Conservation (phyloP, 805 yeast genomes). For the Myxozyma vanderwaltii region DNA sequence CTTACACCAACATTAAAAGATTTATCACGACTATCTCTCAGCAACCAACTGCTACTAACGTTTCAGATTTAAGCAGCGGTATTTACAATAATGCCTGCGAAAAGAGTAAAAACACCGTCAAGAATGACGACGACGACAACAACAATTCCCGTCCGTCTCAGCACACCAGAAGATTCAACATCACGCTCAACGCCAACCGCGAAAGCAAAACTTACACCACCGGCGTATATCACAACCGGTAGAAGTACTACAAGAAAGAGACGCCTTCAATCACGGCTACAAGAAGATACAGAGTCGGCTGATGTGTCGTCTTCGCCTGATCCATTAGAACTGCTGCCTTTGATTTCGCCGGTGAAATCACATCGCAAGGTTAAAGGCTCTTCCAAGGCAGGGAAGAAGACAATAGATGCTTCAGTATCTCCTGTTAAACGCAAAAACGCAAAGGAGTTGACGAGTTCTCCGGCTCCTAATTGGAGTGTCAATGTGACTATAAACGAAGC, state of each 20-base stretch:
- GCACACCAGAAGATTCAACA: slow-evolving; percentile 18
- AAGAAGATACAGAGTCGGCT: not conserved
- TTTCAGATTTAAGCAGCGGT: not conserved
- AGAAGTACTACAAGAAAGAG: slow-evolving; percentile 2
- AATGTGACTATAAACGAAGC: slow-evolving; percentile 21
- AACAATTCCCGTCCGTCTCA: slow-evolving; percentile 9
- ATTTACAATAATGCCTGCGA: not conserved
- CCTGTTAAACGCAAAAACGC: not conserved
- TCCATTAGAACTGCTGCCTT: slow-evolving; percentile 25
- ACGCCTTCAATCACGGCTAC: not conserved
- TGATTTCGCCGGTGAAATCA: slow-evolving; percentile 23
- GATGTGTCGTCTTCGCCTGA: slow-evolving; percentile 26
- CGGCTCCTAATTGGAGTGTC: slow-evolving; percentile 21
- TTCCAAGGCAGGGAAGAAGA: not conserved
- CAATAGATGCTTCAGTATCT: not conserved
- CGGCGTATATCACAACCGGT: not conserved
- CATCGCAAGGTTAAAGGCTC: not conserved
- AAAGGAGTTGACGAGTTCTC: not conserved
- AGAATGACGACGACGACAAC: slow-evolving; percentile 12
- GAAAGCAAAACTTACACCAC: not conserved
- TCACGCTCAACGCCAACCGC: slow-evolving; percentile 20
- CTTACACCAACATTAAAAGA: not conserved
- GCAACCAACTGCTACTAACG: not conserved
- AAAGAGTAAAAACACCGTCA: not conserved
- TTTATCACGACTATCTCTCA: not conserved